Percentiles rank a stretch among this genome's conserved stretches.
phyloP scores from a whole-genome alignment of 257 asterid genomes.

The Ballota nigra region DNA sequence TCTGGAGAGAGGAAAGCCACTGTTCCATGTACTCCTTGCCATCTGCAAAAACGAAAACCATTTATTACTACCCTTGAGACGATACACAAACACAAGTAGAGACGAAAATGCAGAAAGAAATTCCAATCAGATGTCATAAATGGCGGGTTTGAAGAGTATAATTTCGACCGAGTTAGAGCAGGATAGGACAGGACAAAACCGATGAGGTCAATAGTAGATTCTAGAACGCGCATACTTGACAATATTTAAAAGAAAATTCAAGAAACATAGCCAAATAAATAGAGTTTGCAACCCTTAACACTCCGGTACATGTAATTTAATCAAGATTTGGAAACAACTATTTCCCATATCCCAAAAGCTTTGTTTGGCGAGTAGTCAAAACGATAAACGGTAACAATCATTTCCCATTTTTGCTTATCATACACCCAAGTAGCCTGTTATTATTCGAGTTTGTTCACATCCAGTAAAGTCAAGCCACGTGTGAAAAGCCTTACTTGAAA shows the following conservation, averaged over 20 bases:
- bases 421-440: neutral
- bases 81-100: neutral
- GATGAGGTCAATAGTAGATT: neutral
- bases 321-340: neutral
- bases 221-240: neutral
- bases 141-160: neutral
- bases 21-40: slow-evolving; percentile 68
- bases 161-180: neutral
- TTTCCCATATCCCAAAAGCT: slow-evolving; percentile 8
- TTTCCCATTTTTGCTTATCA: slow-evolving; percentile 3
- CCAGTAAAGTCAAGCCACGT: neutral
- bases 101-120: neutral
- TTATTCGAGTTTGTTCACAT: neutral
- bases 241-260: neutral
- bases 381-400: neutral
- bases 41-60: slow-evolving; percentile 35
- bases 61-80: neutral
- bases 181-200: neutral
- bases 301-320: neutral
- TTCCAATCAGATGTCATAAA: neutral
- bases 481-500: neutral
- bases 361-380: neutral
- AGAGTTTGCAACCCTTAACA: neutral
- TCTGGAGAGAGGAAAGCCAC: slow-evolving; percentile 82
- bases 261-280: neutral